Evolutionary conservation across 169 alveolate species (phyloP).

Genomic region (Plasmodium reichenowi): DNA sequence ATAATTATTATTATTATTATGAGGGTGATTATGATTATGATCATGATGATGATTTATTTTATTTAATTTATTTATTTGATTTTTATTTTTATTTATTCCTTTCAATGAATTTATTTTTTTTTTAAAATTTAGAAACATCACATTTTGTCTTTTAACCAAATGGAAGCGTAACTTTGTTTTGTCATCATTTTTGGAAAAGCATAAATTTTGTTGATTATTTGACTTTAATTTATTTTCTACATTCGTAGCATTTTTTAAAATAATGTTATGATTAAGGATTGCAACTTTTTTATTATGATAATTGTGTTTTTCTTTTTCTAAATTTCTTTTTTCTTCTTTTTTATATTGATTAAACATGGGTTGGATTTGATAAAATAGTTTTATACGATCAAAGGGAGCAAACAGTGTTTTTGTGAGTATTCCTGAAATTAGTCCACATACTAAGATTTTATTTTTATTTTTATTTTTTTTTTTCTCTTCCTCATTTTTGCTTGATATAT

Average conservation of each 20-base stretch:
- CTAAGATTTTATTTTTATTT: conserved; percentile 75
- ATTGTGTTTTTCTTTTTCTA: not conserved
- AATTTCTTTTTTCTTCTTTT: conserved; percentile 2
- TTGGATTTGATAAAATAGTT: conserved; percentile 89
- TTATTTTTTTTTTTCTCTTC: conserved; percentile 45
- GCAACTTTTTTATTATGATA: too few species aligned
- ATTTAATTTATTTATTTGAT: conserved; percentile 8
- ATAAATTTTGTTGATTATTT: conserved; percentile 1
- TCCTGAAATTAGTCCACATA: conserved; percentile 88
- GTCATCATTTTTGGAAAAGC: conserved; percentile 4
- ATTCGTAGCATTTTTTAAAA: too few species aligned
- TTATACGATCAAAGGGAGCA: conserved; percentile 91
- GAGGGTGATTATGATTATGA: too few species aligned
- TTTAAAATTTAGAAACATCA: conserved; percentile 43
- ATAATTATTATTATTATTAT: too few species aligned
- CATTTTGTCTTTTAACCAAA: conserved; percentile 15
- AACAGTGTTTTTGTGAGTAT: conserved; percentile 88
- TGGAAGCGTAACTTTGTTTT: not conserved
- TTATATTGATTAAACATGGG: conserved; percentile 87
- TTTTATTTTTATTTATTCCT: conserved; percentile 29
- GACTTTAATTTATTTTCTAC: too few species aligned
- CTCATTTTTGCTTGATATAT: conserved; percentile 32
- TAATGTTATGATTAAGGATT: too few species aligned
- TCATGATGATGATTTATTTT: not conserved
- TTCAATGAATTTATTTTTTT: conserved; percentile 13